Evolutionary conservation across 177 flowering plant genomes (phyloP), one percentile per base, ranked within the genome.

Genomic region (Telopea speciosissima): DNA sequence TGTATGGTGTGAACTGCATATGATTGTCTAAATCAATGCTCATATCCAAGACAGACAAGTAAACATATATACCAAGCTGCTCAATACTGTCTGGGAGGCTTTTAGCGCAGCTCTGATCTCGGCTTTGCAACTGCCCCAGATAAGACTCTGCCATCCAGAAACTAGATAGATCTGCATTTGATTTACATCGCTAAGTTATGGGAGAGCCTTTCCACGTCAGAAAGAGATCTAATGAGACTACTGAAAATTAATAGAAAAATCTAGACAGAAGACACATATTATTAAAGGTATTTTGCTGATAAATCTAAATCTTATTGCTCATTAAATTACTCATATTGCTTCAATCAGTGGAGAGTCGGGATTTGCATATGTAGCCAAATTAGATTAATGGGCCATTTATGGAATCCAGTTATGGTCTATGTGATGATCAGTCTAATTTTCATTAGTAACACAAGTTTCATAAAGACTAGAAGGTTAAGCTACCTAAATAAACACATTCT

Each of bases 81-180:
- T 71, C 54, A 74, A 66, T 81, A 78, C n/a, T 22, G 73, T 72
- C 74, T 62, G 23, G 79, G 80, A 44, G 74, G 80, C 74, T 85
- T 78, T 73, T 69, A 83, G 12, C 80, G 87, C 24, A 86, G 80
- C 75, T 89, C 87, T n/a, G 93, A 85, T 79, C 85, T 88, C 9
- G 95, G 80, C 73, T 91, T 93, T 26, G 98, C 91, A 69, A 82
- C 77, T 79, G 91, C 98, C 72, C 91, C 97, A 71, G 91, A 91
- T 72, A 93, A 90, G 8, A 93, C 97, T 73, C 98, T 87, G 75
- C 98, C 97, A 84, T 93, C 97, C 82, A 93, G 77, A 79, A 93
- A 91, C 98, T 90, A 87, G 65, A 73, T 62, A 49, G 26, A 16
- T 49, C 17, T 49, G 54, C 17, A 49, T 16, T 49, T 13, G 1